Conservation (phyloP, 352 stramenopile genomes). For the Thraustotheca clavata region DNA sequence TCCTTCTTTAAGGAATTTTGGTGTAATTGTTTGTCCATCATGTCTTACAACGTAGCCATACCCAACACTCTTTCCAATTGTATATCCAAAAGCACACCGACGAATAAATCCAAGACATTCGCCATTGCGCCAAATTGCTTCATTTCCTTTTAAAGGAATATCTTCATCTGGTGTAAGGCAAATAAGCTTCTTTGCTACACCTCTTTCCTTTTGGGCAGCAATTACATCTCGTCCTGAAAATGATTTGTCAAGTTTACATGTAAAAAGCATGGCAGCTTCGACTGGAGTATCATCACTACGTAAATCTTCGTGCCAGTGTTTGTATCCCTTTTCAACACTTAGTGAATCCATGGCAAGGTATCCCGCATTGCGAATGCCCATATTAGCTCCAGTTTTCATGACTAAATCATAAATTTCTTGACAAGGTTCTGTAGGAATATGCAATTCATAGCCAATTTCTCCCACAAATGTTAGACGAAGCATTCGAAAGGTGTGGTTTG, state of each 20-base stretch:
- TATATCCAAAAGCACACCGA: conserved; percentile 25
- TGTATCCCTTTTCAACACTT: conserved; percentile 29
- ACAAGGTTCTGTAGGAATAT: conserved; percentile 35
- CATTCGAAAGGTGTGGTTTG: conserved; percentile 28
- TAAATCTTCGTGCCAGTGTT: conserved; percentile 29
- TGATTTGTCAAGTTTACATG: conserved; percentile 25
- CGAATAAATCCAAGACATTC: conserved; percentile 24
- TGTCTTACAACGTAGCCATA: conserved; percentile 24
- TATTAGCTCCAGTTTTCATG: conserved; percentile 22
- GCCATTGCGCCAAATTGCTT: conserved; percentile 28
- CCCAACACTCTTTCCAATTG: conserved; percentile 18
- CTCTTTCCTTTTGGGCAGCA: conserved; percentile 21
- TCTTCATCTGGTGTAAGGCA: conserved; percentile 24
- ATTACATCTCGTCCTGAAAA: conserved; percentile 25
- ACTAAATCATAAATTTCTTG: conserved; percentile 42
- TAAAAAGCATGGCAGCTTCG: conserved; percentile 29
- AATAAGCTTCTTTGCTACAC: conserved; percentile 26
- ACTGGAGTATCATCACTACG: conserved; percentile 27
- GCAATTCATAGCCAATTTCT: conserved; percentile 34
- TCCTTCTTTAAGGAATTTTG: conserved; percentile 24
- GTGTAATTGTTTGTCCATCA: conserved; percentile 19
- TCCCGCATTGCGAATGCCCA: conserved; percentile 25
- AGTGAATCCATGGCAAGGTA: conserved; percentile 30
- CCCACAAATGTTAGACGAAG: conserved; percentile 29
- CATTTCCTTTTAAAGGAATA: conserved; percentile 27